Conservation (phyloP, 2,329 filamentous ascomycete genomes). For the Byssoonygena ceratinophila region DNA sequence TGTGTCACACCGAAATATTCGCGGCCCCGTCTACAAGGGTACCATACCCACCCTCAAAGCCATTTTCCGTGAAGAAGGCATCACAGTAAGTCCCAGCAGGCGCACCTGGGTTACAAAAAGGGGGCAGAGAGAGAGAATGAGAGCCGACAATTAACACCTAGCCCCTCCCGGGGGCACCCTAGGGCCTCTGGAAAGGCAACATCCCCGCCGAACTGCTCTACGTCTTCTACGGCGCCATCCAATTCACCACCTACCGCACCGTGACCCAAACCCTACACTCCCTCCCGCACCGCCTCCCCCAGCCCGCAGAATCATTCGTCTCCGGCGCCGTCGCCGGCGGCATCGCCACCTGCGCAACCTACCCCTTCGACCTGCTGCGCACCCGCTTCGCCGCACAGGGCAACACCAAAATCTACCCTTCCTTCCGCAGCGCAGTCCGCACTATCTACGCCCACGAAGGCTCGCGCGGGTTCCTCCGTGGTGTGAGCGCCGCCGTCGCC, state of each 20-base stretch:
- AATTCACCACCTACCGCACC: slow-evolving; percentile 81
- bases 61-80: slow-evolving; percentile 69
- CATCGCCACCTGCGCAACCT: slow-evolving; percentile 69
- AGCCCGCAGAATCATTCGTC: slow-evolving; percentile 66
- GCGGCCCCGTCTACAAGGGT: slow-evolving; percentile 53
- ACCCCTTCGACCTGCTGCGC: slow-evolving; percentile 83
- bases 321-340: slow-evolving; percentile 75
- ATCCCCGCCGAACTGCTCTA: slow-evolving; percentile 92
- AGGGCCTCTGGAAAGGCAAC: slow-evolving; percentile 92
- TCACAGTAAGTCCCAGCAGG: slow-evolving; percentile 44
- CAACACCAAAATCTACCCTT: slow-evolving; percentile 63
- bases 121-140: background rate
- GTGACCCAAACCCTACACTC: slow-evolving; percentile 56
- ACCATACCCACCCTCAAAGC: slow-evolving; percentile 63
- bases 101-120: background rate
- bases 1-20: slow-evolving; percentile 43
- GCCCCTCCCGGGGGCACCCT: background rate
- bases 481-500: slow-evolving; percentile 65
- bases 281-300: slow-evolving; percentile 47
- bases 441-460: slow-evolving; percentile 72
- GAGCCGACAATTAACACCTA: background rate
- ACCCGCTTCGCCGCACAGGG: slow-evolving; percentile 97
- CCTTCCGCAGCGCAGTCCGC: slow-evolving; percentile 55
- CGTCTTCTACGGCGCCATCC: slow-evolving; percentile 74
- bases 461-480: slow-evolving; percentile 70